A percentile compares a stretch with the other conserved stretches of the same genome.
Evolutionary conservation across 2,329 filamentous ascomycete species (phyloP).

Genomic region (Exophiala alcalophila): DNA sequence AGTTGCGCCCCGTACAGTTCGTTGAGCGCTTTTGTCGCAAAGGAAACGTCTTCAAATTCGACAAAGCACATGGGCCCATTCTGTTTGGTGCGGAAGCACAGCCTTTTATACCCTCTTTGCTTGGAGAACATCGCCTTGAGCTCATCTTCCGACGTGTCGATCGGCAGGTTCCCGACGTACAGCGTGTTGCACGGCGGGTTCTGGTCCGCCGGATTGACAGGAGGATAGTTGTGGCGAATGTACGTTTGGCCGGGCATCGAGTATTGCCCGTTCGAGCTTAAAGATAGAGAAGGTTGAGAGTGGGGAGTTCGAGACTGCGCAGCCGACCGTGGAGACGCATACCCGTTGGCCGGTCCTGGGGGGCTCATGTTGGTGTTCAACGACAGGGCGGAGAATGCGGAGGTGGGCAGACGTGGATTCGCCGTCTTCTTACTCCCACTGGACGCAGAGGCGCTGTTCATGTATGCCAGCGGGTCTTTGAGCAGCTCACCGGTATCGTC

Average conservation of each 20-base stretch:
- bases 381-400: constrained; percentile 66
- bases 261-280: constrained; percentile 51
- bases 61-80: constrained; percentile 99
- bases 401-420: constrained; percentile 67
- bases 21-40: constrained; percentile 84
- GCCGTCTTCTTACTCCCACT: constrained; percentile 60
- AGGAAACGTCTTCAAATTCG: constrained; percentile 91
- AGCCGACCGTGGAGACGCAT: constrained; percentile 49
- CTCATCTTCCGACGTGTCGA: constrained; percentile 91
- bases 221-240: constrained; percentile 68
- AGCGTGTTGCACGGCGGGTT: constrained; percentile 97
- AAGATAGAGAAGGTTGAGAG: constrained; percentile 57
- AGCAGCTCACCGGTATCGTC: constrained; percentile 62
- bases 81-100: constrained; percentile 91
- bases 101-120: constrained; percentile 88
- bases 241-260: constrained; percentile 58
- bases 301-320: constrained; percentile 52
- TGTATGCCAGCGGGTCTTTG: constrained; percentile 63
- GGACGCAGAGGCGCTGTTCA: constrained; percentile 62
- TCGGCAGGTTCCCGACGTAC: constrained; percentile 93
- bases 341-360: constrained; percentile 40
- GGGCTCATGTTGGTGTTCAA: constrained; percentile 62
- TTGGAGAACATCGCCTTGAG: constrained; percentile 90
- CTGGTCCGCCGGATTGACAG: constrained; percentile 90
- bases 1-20: constrained; percentile 84